Evolutionary conservation across 768 basidiomycete genomes (phyloP), one percentile per base, ranked within the genome.

Genomic region (Mycena albidolilacea): DNA sequence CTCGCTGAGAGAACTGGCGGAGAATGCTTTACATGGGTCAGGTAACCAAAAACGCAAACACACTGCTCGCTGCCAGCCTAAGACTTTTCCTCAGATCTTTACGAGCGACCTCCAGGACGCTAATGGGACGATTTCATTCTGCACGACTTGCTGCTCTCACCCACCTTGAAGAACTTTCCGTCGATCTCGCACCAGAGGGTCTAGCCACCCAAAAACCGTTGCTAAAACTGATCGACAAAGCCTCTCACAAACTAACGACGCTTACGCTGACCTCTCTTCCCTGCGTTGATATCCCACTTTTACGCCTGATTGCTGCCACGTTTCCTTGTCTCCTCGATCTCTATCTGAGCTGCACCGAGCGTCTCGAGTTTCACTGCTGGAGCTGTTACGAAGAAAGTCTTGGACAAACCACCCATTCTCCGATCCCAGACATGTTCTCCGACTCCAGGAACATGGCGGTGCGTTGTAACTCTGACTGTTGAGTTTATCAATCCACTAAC

Each of bases 381-480:
- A 76, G 78, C 57, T 94, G 93, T 78, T 90, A 90, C 71, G 90
- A 90, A 80, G 91, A 92, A 54, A 90, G 88, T 60, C 82, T 89
- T 35, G 85, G 82, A 10, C 84, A 85, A 62, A 85, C 86, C 35
- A 71, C 86, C 4, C 92, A 93, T 79, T 94, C 92, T 8, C 92
- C 92, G 0, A 84, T 94, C 67, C 89, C 89, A 7, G 87, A 88
- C 19, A 78, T 85, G 37, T 91, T 85, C 75, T 66, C 79, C 17
- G 82, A 85, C 37, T 84, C 82, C 9, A 76, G 81, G 58, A 79
- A 81, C 14, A 82, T 94, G 69, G 87, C 88, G 65, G 93, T 94
- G 80, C 79, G 91, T 82, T 30, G 63, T 64, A 67, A 71, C 39
- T 64, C 57, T 39, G 30, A 30, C 30, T 37, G 23, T 57, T 9